phyloP scores from a whole-genome alignment of 768 basidiomycete species.

The Coprinopsis sp. region DNA sequence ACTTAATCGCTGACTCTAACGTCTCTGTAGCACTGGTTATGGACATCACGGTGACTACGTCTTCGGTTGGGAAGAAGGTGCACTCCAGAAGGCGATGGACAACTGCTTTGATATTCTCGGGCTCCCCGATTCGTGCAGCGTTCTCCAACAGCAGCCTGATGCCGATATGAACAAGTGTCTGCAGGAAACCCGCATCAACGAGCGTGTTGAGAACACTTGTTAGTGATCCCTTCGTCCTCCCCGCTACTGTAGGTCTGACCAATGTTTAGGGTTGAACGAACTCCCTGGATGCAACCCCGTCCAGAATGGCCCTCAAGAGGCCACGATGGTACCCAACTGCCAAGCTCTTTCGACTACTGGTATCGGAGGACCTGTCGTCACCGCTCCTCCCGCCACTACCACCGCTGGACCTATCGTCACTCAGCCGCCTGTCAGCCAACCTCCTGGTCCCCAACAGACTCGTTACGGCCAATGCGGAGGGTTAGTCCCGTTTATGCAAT shows the following conservation, averaged over 20 bases:
- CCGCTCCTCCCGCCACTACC: background rate
- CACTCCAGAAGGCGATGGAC: conserved; percentile 4
- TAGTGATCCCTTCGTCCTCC: background rate
- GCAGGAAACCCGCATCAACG: background rate
- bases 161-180: conserved; percentile 3
- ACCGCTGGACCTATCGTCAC: background rate
- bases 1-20: background rate
- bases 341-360: conserved; percentile 5
- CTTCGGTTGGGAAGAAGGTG: conserved; percentile 1
- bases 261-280: too few relatives aligned
- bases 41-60: too few relatives aligned
- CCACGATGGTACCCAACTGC: conserved; percentile 8
- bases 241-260: too few relatives aligned
- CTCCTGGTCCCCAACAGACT: conserved; percentile 3
- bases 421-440: background rate
- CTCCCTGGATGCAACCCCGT: conserved; percentile 12
- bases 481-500: background rate
- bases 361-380: background rate
- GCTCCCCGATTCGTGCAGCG: background rate
- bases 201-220: conserved; percentile 2
- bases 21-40: background rate
- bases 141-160: background rate
- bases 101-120: conserved; percentile 4
- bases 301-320: conserved; percentile 8
- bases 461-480: conserved; percentile 9